Conservation (phyloP, 1,139 yeast genomes). For the Magnusiomyces sp. region DNA sequence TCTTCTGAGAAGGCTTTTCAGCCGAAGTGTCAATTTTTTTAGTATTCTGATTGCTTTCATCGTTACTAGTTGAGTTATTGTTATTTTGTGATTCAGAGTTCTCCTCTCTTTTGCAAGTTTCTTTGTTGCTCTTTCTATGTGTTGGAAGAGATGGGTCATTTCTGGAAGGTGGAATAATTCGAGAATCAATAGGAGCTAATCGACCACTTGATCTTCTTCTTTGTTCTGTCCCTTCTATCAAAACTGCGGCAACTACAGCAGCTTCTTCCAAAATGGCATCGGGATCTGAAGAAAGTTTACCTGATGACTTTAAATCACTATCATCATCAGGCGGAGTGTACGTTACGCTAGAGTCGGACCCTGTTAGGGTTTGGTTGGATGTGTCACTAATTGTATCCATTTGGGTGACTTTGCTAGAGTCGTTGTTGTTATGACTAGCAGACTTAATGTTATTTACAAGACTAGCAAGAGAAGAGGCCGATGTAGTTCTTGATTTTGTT, state of each 20-base stretch:
- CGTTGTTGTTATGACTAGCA: background rate
- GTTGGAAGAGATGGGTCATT: background rate
- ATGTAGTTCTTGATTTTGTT: background rate
- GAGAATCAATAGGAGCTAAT: background rate
- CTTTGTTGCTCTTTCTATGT: background rate
- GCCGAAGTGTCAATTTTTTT: background rate
- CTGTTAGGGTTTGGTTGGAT: no score
- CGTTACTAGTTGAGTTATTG: background rate
- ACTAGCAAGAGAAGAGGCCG: background rate
- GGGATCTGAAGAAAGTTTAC: background rate
- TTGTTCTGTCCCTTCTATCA: constrained; percentile 12
- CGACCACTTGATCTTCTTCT: background rate
- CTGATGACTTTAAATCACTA: no score
- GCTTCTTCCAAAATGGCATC: constrained; percentile 17
- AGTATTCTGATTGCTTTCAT: background rate
- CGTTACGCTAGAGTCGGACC: no score
- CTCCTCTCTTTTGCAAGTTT: background rate
- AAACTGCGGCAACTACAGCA: constrained; percentile 18
- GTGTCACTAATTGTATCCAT: no score
- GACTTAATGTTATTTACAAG: background rate
- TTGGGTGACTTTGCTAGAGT: background rate
- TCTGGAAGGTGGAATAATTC: background rate
- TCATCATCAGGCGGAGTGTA: no score
- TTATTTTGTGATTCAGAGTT: background rate
- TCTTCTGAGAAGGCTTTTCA: background rate